phyloP scores from a whole-genome alignment of 768 basidiomycete species.

The Amanita inopinata region DNA sequence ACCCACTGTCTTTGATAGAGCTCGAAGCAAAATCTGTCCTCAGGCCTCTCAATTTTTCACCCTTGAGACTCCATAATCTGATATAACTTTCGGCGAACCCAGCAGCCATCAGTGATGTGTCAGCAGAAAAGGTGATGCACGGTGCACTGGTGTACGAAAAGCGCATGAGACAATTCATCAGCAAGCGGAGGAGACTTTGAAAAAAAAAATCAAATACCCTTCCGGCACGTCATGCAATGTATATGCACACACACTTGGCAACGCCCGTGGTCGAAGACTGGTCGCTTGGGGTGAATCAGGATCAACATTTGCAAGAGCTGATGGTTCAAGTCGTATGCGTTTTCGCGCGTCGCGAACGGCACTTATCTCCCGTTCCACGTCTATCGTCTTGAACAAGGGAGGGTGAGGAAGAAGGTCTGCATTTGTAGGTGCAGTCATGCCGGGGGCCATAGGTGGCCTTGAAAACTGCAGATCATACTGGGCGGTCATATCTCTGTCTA shows the following conservation, averaged over 20 bases:
- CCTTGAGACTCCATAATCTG: slow-evolving; percentile 89
- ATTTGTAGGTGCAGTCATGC: slow-evolving; percentile 54
- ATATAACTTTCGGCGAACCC: slow-evolving; percentile 96
- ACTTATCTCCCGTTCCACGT: slow-evolving; percentile 87
- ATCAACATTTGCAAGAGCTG: slow-evolving; percentile 47
- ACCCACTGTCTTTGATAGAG: slow-evolving; percentile 62
- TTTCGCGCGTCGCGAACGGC: slow-evolving; percentile 84
- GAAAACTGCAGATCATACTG: slow-evolving; percentile 55
- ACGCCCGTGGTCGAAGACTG: slow-evolving; percentile 47
- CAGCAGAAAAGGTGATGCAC: slow-evolving; percentile 81
- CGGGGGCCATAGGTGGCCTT: slow-evolving; percentile 39
- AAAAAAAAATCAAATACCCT: slow-evolving; percentile 51
- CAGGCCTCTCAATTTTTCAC: slow-evolving; percentile 73
- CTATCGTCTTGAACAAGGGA: slow-evolving; percentile 70
- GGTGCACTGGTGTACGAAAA: slow-evolving; percentile 48
- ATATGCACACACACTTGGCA: slow-evolving; percentile 93
- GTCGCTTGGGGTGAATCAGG: slow-evolving; percentile 47
- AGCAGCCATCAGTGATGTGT: slow-evolving; percentile 86
- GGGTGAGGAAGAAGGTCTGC: slow-evolving; percentile 77
- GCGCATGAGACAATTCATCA: slow-evolving; percentile 5
- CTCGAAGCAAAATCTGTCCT: slow-evolving; percentile 66
- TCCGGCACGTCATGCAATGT: slow-evolving; percentile 94
- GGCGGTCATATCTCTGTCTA: slow-evolving; percentile 57
- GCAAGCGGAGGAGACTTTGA: slow-evolving; percentile 1
- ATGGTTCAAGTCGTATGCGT: slow-evolving; percentile 84